Percentiles rank a stretch among this genome's conserved stretches.
phyloP scores from a whole-genome alignment of 1,139 yeast species.

The Pichia sp. region DNA sequence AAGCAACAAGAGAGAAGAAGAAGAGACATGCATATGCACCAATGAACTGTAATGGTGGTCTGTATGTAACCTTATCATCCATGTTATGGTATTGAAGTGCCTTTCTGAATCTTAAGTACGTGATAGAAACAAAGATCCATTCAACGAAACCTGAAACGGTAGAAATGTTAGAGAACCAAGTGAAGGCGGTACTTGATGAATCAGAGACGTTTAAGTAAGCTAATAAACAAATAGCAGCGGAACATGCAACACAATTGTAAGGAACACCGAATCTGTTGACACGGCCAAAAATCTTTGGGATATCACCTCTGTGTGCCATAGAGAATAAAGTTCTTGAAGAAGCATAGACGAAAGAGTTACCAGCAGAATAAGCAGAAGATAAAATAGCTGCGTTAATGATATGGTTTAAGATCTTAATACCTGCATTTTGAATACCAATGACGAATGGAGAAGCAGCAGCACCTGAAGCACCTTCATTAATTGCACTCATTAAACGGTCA shows the following conservation, averaged over 20 bases:
- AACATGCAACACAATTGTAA: conserved; percentile 35
- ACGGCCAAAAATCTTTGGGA: conserved; percentile 44
- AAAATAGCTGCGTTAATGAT: conserved; percentile 41
- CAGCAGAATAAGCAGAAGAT: conserved; percentile 42
- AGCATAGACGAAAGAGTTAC: conserved; percentile 40
- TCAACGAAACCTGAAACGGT: conserved; percentile 44
- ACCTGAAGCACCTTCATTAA: conserved; percentile 16
- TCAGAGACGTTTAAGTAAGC: conserved; percentile 33
- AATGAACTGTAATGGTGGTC: conserved; percentile 42
- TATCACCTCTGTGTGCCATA: conserved; percentile 42
- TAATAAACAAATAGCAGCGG: conserved; percentile 40
- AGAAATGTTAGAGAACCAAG: conserved; percentile 43
- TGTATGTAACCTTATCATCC: conserved; percentile 46
- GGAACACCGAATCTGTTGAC: conserved; percentile 46
- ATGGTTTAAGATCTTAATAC: conserved; percentile 36
- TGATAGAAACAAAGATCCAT: conserved; percentile 41
- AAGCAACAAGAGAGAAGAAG: conserved; percentile 43
- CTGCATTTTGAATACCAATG: conserved; percentile 43
- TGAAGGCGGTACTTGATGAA: conserved; percentile 35
- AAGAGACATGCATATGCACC: conserved; percentile 44
- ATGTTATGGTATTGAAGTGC: conserved; percentile 45
- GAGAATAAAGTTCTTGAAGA: conserved; percentile 40
- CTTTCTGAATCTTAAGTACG: conserved; percentile 54
- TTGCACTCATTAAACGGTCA: conserved; percentile 19
- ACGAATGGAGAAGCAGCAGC: conserved; percentile 53